Evolutionary conservation across 2,329 filamentous ascomycete species (phyloP), one percentile per base, ranked within the genome.

Genomic region (Epichloe brachyelytri): DNA sequence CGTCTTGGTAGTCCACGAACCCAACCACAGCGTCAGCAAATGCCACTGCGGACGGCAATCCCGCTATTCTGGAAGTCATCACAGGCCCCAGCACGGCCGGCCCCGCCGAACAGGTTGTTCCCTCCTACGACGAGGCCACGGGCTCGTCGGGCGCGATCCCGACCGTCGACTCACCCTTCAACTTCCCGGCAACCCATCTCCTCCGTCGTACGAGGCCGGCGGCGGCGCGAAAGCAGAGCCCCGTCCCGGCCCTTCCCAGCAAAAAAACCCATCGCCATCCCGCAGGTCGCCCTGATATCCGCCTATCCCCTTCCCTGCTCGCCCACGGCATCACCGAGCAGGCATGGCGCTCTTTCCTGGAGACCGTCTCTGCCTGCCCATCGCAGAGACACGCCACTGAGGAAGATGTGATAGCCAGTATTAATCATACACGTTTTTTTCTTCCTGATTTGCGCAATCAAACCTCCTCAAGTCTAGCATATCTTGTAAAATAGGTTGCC

Each of bases 331-430:
- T 70, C 51, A 62, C 66, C 0, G 51, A 61, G 6, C 57, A 62
- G n/a, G 61, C 64, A 0, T 70, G 66, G 66, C 46, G 50, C 8
- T 63, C 67, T 0, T 68, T 69, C 15, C 50, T 69, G 2, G 55
- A 63, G 17, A 73, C 72, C 7, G 58, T 72, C 2, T 75, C 72
- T 0, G 72, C 69, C 1, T 75, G 75, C 52, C 63, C 63, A 61
- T 30, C 46, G 58, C 17, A 52, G 59, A 11, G 56, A 63, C 22
- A 36, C 43, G 5, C 38, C 30, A 15, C 30, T 49, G 36, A 15
- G 26, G 41, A 41, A 34, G 49, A 36, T 30, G 43, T 37, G 34
- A 17, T 30, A 1, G 39, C 19, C 17, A 17, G 26, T 30, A 7
- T 30, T 8, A 30, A 30, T 30, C 26, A 30, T 30, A 1, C 26